These are phyloP conservation scores for Leccinum imitatum DNA, from an alignment of 768 basidiomycete species.

Conservation along the genomic window DNA sequence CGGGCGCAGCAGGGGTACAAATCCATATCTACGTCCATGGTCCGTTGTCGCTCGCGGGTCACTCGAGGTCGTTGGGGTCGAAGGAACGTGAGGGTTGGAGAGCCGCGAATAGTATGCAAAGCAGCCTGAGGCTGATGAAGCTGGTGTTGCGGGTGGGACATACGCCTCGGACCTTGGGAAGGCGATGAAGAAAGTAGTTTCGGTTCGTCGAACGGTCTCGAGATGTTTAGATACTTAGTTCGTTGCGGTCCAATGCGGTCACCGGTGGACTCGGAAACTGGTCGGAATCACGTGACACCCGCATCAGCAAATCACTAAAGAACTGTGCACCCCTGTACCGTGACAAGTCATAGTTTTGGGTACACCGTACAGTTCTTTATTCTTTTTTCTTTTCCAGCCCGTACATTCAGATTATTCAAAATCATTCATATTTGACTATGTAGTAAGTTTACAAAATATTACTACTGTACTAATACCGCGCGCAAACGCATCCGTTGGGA, in stretches of 20 bases:
- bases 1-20: conserved; percentile 74
- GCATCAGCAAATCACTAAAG: too few species aligned
- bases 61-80: conserved; percentile 67
- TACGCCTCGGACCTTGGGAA: conserved; percentile 36
- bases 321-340: too few species aligned
- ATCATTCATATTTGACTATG: too few species aligned
- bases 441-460: too few species aligned
- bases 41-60: conserved; percentile 82
- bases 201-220: conserved; percentile 31
- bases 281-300: too few species aligned
- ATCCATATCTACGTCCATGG: conserved; percentile 87
- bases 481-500: too few species aligned
- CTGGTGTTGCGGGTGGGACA: conserved; percentile 42
- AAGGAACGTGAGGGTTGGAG: conserved; percentile 65
- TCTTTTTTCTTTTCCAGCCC: too few species aligned
- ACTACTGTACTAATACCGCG: too few species aligned
- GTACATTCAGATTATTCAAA: too few species aligned
- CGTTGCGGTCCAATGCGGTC: conserved; percentile 44
- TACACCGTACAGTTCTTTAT: too few species aligned
- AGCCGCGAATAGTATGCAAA: conserved; percentile 46
- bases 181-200: conserved; percentile 41
- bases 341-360: too few species aligned
- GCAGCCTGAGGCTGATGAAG: conserved; percentile 33
- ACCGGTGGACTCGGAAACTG: too few species aligned
- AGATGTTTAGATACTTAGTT: conserved; percentile 42